Percentiles rank a stretch among this genome's conserved stretches.
Evolutionary conservation across 371 early-diverging fungal species (phyloP).

Genomic region (Zychaea mexicana): DNA sequence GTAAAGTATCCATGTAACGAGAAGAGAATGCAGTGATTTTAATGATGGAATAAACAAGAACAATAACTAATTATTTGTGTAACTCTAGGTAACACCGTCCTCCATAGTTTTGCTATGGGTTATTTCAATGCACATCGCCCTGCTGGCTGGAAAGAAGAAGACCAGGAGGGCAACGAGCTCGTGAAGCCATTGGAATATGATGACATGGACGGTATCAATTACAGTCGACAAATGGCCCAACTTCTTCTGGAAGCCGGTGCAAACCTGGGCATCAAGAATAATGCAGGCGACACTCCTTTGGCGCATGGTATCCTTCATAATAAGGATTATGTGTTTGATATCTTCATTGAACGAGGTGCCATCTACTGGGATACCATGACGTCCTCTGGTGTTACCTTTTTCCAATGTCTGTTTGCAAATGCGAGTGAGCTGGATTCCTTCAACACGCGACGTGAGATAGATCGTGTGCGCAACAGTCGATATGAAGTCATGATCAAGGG

Average conservation of each 20-base stretch:
- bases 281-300: conserved; percentile 47
- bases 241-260: conserved; percentile 32
- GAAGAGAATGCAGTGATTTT: no score
- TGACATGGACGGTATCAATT: conserved; percentile 34
- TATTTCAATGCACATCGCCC: conserved; percentile 22
- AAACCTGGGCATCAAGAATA: conserved; percentile 29
- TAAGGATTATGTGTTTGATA: conserved; percentile 28
- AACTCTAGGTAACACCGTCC: conserved; percentile 34
- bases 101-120: conserved; percentile 43
- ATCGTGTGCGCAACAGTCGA: not conserved
- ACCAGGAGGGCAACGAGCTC: not conserved
- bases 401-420: conserved; percentile 33
- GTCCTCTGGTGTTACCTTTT: conserved; percentile 34
- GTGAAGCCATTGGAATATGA: conserved; percentile 19
- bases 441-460: conserved; percentile 3
- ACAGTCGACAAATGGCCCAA: conserved; percentile 26
- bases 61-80: no score
- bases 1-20: no score
- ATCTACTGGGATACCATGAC: conserved; percentile 26
- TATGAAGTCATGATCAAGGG: not conserved
- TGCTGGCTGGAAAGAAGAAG: conserved; percentile 8
- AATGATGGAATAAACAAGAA: no score
- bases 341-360: conserved; percentile 35
- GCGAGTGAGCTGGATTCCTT: conserved; percentile 2
- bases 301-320: conserved; percentile 31